These are phyloP conservation scores for Yarrowia galli DNA, from an alignment of 1,139 yeast species.

Conservation along the genomic window DNA sequence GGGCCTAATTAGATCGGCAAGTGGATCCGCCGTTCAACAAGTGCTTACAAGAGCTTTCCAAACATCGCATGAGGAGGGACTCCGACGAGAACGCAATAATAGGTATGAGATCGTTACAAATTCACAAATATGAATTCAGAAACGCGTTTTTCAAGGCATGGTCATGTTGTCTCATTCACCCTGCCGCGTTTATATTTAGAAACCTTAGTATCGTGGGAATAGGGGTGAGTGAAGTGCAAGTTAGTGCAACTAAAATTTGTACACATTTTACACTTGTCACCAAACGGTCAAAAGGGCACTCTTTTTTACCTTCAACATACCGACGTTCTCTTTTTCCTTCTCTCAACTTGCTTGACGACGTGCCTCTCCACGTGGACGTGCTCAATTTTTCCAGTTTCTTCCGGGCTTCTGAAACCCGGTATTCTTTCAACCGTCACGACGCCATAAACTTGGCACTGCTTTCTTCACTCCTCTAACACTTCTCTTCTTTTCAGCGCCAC, in stretches of 20 bases:
- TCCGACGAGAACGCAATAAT: not conserved
- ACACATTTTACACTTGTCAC: constrained; percentile 28
- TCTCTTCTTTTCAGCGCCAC: not conserved
- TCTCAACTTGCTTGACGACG: constrained; percentile 11
- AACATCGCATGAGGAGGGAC: no score
- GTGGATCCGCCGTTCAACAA: not conserved
- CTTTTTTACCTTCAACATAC: constrained; percentile 12
- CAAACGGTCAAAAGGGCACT: constrained; percentile 21
- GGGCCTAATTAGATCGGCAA: constrained; percentile 20
- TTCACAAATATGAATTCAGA: no score
- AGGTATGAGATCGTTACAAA: not conserved
- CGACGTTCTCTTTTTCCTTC: constrained; percentile 21
- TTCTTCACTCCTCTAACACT: not conserved
- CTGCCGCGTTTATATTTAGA: constrained; percentile 38
- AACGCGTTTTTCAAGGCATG: constrained; percentile 11
- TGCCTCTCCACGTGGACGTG: constrained; percentile 15
- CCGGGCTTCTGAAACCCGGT: constrained; percentile 29
- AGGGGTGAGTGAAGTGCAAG: constrained; percentile 34
- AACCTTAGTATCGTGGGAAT: constrained; percentile 32
- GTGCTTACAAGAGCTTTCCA: no score
- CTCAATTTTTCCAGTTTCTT: constrained; percentile 24
- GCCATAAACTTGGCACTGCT: constrained; percentile 19
- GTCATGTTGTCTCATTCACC: constrained; percentile 22
- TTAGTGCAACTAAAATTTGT: constrained; percentile 33
- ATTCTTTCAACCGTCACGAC: constrained; percentile 7